phyloP scores from a whole-genome alignment of 2,329 filamentous ascomycete species.

The Fusarium tanahbumbuense region DNA sequence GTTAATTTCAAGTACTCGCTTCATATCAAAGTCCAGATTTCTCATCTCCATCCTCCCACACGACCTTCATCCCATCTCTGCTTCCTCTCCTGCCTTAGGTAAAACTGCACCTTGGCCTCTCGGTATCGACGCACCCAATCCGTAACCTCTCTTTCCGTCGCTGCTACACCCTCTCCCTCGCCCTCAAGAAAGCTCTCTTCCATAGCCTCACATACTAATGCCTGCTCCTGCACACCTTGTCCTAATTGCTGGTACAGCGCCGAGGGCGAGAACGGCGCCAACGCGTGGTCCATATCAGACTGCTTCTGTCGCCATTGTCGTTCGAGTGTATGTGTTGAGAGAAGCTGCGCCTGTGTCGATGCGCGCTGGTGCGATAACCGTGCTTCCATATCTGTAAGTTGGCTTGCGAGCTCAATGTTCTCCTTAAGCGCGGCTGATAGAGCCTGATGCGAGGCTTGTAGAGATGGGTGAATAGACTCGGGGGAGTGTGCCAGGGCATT shows the following conservation, averaged over 20 bases:
- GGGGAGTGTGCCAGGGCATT: slow-evolving; percentile 78
- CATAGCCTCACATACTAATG: slow-evolving; percentile 79
- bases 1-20: neutral
- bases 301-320: slow-evolving; percentile 93
- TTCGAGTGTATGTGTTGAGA: slow-evolving; percentile 87
- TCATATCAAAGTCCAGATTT: neutral
- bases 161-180: slow-evolving; percentile 55
- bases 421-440: slow-evolving; percentile 74
- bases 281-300: slow-evolving; percentile 84
- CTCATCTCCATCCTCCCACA: slow-evolving; percentile 89
- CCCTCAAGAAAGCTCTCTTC: slow-evolving; percentile 92
- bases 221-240: slow-evolving; percentile 84
- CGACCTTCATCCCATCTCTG: slow-evolving; percentile 95
- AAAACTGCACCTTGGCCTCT: slow-evolving; percentile 82
- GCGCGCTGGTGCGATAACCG: slow-evolving; percentile 71
- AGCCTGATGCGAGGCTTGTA: slow-evolving; percentile 71
- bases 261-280: slow-evolving; percentile 86
- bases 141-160: slow-evolving; percentile 81
- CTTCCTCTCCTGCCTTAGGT: slow-evolving; percentile 85
- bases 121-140: slow-evolving; percentile 88
- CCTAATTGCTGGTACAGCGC: slow-evolving; percentile 85
- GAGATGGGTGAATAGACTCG: slow-evolving; percentile 76
- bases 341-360: slow-evolving; percentile 80
- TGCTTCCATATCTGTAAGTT: slow-evolving; percentile 70
- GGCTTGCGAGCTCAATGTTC: slow-evolving; percentile 77